Evolutionary conservation across 306 rosid species (phyloP), one percentile per base, ranked within the genome.

Genomic region (Neltuma alba): DNA sequence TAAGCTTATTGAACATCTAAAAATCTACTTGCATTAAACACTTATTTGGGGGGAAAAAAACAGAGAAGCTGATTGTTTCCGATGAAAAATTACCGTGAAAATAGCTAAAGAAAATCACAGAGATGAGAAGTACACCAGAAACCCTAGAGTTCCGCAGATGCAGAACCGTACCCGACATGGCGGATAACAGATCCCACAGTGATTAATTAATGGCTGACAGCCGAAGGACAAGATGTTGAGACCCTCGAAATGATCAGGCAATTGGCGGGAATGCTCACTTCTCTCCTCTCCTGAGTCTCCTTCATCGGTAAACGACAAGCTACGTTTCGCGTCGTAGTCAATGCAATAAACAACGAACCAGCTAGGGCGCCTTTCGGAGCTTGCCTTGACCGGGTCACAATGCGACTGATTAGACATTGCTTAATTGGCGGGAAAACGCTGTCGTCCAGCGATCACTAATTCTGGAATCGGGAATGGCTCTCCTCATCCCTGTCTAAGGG

Each of bases 121-220:
- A 70, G 54, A 88, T 8, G 37, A 86, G 37, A 72, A 80, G 77
- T 25, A 79, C 11, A 67, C 79, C 5, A n/a, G 73, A 80, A 81
- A 83, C 61, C 70, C 69, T 80, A 34, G 83, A 74, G 58, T 47
- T 80, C 75, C 25, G 57, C 67, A 31, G 44, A 77, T 64, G 57
- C 74, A 69, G 76, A 74, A 61, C 74, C 76, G 88, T 72, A 66
- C 54, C 71, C 73, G 89, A 79, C 97, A 94, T 91, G 83, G 88
- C 84, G 70, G 62, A 27, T 13, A 70, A 25, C 5, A 13, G 30
- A 8, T 57, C 1, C 38, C 6, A 1, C 27, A 8, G 55, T 10
- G 52, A 61, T 34, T 13, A 47, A 69, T n/a, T 13, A 45, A 30
- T 7, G 48, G 30, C 20, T 66, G 6, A 13, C 30, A 42, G 64